Evolutionary conservation across 2,329 filamentous ascomycete genomes (phyloP), one percentile per base, ranked within the genome.

Genomic region (Cadophora sp.): DNA sequence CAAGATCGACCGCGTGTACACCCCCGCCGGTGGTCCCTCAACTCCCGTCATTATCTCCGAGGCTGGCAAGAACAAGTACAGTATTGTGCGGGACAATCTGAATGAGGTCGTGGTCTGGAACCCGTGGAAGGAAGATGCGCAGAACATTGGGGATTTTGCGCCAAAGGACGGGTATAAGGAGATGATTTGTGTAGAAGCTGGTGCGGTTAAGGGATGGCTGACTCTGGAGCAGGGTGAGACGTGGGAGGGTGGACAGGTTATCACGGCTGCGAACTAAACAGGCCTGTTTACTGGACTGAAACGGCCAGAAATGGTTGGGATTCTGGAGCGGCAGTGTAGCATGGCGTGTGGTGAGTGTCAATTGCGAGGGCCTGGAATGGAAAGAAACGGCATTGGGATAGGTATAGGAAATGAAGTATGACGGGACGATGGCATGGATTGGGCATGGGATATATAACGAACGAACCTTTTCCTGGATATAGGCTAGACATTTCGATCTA

Each of bases 41-140:
- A 80, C 84, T 56, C 81, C 86, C 1, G 80, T 92, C 58, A 77
- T 86, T 14, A 87, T 97, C 59, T 77, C 83, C 19, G 89, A 92
- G 75, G 85, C 81, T 61, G 90, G 88, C 69, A 86, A 86, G 76
- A 84, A 89, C 16, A 82, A 86, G 62, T 94, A 92, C 82, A 89
- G 89, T 68, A 85, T 98, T 65, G 87, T 91, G 50, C 89, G 96
- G 70, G 93, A 97, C 80, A 94, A 93, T 73, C 85, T 99, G 73
- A 87, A 87, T 70, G 93, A 98, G 73, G 90, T 96, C 19, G 95
- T 97, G 0, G 92, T 98, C 34, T 99, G 96, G 96, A 99, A 99
- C 81, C 96, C 96, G 1, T 97, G 95, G 94, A 85, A 86, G 50
- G 92, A 94, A 71, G 97, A 97, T 83, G 89, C 92, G 1, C 87